Percentiles rank a stretch among this genome's conserved stretches.
Evolutionary conservation across 31 red algal species (phyloP).

Genomic region (Asparagopsis taxiformis): DNA sequence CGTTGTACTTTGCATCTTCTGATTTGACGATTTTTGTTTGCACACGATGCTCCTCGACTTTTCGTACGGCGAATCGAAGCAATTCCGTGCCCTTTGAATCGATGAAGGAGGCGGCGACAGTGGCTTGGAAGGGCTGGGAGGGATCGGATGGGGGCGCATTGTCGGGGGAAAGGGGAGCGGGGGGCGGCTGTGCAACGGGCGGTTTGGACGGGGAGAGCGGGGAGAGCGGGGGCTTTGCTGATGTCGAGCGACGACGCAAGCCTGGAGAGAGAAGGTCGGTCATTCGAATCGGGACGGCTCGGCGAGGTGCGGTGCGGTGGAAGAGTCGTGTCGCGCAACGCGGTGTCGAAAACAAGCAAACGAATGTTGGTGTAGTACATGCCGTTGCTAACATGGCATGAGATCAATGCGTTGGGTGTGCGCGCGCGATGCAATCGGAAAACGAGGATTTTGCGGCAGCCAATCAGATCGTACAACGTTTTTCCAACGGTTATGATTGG

Average conservation of each 20-base stretch:
- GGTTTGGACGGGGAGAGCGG: background rate
- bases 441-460: too few relatives aligned
- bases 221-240: background rate
- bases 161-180: conserved; percentile 2
- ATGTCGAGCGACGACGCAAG: background rate
- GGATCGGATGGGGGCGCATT: background rate
- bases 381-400: too few relatives aligned
- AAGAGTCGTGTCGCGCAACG: too few relatives aligned
- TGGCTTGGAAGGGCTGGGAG: conserved; percentile 14
- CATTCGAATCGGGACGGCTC: too few relatives aligned
- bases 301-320: too few relatives aligned
- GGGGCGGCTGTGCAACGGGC: background rate
- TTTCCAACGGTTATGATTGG: too few relatives aligned
- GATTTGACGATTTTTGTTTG: conserved; percentile 18
- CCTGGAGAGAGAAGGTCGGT: background rate
- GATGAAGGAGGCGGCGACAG: conserved; percentile 61
- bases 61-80: conserved; percentile 53
- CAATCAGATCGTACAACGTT: too few relatives aligned
- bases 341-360: too few relatives aligned
- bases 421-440: too few relatives aligned
- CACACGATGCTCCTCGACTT: conserved; percentile 42
- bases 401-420: too few relatives aligned
- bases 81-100: conserved; percentile 60
- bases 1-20: conserved; percentile 32
- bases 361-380: too few relatives aligned